These are phyloP conservation scores for Solanum commersonii DNA, from an alignment of 257 asterid genomes.

Conservation along the genomic window DNA sequence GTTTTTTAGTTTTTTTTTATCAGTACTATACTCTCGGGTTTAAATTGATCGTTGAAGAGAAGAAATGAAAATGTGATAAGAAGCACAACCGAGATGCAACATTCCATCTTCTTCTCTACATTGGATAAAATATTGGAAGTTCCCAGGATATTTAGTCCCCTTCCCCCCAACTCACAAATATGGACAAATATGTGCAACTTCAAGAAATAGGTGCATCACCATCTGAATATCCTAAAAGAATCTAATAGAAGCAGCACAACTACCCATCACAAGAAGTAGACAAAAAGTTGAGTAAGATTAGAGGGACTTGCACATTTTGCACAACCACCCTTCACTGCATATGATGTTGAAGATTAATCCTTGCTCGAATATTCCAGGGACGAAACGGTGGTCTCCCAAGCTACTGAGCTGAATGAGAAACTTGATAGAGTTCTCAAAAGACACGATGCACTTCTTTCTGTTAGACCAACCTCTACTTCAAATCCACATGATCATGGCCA, in stretches of 20 bases:
- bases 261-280: not conserved
- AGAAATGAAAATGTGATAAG: not conserved
- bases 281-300: not conserved
- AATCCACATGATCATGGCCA: conserved; percentile 32
- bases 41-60: not conserved
- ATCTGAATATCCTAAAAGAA: not conserved
- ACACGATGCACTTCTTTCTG: conserved; percentile 67
- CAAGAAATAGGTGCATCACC: not conserved
- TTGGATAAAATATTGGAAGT: not conserved
- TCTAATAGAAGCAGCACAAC: not conserved
- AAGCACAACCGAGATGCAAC: not conserved
- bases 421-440: conserved; percentile 67
- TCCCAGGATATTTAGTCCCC: not conserved
- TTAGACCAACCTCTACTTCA: conserved; percentile 39
- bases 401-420: conserved; percentile 82
- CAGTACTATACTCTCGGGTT: not conserved
- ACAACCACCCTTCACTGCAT: not conserved
- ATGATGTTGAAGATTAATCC: not conserved
- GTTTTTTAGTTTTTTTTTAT: not conserved
- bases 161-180: not conserved
- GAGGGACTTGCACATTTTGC: not conserved
- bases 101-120: not conserved
- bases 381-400: conserved; percentile 42
- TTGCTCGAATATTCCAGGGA: conserved; percentile 23
- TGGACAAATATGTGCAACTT: too few relatives aligned